Base-by-base conservation (phyloP, 169 alveolate species). In the Eimeria tenella region DNA sequence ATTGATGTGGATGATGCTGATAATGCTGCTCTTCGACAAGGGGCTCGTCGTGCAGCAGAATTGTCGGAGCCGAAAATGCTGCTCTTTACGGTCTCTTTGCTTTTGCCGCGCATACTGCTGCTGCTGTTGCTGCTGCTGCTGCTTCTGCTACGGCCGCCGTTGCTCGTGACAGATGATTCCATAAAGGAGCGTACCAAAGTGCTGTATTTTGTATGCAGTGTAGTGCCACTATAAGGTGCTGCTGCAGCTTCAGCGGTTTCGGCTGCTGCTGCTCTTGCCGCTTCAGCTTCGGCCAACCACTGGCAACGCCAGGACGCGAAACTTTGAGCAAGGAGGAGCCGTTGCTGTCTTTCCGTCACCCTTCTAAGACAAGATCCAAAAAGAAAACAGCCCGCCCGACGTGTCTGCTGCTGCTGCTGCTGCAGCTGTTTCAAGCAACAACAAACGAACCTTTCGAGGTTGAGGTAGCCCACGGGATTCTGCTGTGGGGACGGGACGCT, bases 391-490 rank as follows among this genome's bases (percentile, higher is more conserved):
- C 63, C 23, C 17, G 62, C 10, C 9, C 60, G 84, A 7, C 60
- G 55, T n/a, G 17, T 49, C 60, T 74, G 84, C 55, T 74, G 84
- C 60, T 74, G 84, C 60, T 74, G 84, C 84, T 74, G 84, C 84
- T 50, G 84, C 84, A 42, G 84, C 84, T 74, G 84, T 25, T 74
- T 52, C 63, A 74, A 23, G 60, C 84, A 74, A 53, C 55, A 74
- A 53, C 63, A 42, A 50, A 74, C 84, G 13, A 74, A 74, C 19
- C 84, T 8, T 56, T 74, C 84, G 10, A 74, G 19, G 84, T 74
- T 74, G 5, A 74, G 25, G 13, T 74, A 74, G 17, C 84, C 84
- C 19, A 74, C 25, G 4, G 84, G 84, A 17, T 74, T 74, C 25
- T 74, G 84, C 60, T 31, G 63, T 23, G 84, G 84, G 15, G 84